These are phyloP conservation scores for Pichia cabralensis DNA, from an alignment of 805 yeast species.

Conservation along the genomic window DNA sequence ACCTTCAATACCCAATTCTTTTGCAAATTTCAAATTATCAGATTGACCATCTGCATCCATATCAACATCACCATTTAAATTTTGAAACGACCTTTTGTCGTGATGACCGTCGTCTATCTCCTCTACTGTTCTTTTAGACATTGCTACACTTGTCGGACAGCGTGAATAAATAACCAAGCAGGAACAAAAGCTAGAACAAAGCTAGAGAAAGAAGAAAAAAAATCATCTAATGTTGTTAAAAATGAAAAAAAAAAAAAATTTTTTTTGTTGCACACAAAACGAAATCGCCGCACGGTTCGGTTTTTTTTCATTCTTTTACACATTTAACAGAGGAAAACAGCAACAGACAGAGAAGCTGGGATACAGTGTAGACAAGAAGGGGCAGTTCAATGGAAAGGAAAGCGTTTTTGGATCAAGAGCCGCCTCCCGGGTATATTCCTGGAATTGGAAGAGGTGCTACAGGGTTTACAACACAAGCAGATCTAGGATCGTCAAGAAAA, in stretches of 20 bases:
- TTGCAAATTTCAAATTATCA: conserved; percentile 13
- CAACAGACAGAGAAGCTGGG: too few species aligned
- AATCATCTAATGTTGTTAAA: too few species aligned
- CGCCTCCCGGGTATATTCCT: conserved; percentile 86
- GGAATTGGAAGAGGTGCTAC: conserved; percentile 95
- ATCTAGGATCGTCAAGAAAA: conserved; percentile 43
- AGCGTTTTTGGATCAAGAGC: conserved; percentile 76
- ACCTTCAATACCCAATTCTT: conserved; percentile 49
- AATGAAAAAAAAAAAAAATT: too few species aligned
- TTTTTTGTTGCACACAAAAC: too few species aligned
- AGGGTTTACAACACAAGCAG: conserved; percentile 84
- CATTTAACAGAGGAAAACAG: too few species aligned
- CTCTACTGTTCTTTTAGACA: conserved; percentile 29
- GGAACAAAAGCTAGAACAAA: too few species aligned
- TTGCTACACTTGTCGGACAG: conserved; percentile 9
- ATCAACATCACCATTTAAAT: conserved; percentile 14
- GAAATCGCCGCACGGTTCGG: too few species aligned
- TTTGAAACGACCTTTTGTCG: conserved; percentile 10
- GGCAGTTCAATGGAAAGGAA: too few species aligned
- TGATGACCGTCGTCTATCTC: conserved; percentile 11
- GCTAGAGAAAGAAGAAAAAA: too few species aligned
- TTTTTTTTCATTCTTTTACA: too few species aligned
- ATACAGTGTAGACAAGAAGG: too few species aligned
- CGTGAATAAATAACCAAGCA: too few species aligned
- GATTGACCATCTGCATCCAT: conserved; percentile 30